Percentiles rank a stretch among this genome's conserved stretches.
These are phyloP conservation scores for Quillaja saponaria DNA, from an alignment of 306 rosid genomes.

Conservation along the genomic window DNA sequence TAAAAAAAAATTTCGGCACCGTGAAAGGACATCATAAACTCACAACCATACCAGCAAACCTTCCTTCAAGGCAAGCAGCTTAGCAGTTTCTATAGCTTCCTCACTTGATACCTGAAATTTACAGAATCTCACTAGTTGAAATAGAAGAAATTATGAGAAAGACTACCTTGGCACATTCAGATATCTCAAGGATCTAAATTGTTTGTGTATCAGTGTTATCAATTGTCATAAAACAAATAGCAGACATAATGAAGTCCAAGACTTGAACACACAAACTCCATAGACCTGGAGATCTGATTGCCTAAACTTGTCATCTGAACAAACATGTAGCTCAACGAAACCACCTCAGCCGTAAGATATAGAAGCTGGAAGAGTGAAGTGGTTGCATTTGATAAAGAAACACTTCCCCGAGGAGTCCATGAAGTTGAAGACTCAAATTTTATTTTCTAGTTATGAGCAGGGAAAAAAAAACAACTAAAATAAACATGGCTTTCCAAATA, in stretches of 20 bases:
- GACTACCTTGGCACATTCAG: constrained; percentile 2
- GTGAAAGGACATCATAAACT: not conserved
- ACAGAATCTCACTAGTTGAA: constrained; percentile 15
- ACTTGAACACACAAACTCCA: not conserved
- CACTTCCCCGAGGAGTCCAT: no score
- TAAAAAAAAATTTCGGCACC: not conserved
- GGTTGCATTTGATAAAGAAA: not conserved
- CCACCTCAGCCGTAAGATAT: not conserved
- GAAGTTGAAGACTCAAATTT: no score
- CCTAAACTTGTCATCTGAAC: not conserved
- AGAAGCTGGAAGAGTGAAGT: no score
- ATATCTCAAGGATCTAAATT: not conserved
- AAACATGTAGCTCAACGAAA: not conserved
- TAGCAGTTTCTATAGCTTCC: constrained; percentile 74
- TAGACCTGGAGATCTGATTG: not conserved
- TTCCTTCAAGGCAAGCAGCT: constrained; percentile 71
- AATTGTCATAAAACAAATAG: not conserved
- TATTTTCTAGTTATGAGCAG: no score
- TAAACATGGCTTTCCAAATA: no score
- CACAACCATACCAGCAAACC: constrained; percentile 63
- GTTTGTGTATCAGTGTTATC: not conserved
- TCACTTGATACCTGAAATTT: constrained; percentile 55
- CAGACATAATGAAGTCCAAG: not conserved
- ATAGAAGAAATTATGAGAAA: not conserved
- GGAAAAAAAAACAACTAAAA: no score